Conservation (phyloP, 176 grass and related monocot genomes). For the Tillandsia fasciculata region DNA sequence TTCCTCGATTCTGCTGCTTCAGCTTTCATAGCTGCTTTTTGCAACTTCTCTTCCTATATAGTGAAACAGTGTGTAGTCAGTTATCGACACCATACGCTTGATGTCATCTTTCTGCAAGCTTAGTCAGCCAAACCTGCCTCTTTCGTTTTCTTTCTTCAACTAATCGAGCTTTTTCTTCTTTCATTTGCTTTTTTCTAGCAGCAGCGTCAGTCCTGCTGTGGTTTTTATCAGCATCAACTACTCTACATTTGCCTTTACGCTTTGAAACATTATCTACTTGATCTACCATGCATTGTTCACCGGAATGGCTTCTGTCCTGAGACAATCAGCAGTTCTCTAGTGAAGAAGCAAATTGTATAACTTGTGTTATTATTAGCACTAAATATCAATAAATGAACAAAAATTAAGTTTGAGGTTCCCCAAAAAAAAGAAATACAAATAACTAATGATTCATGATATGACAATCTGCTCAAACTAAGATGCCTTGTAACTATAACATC, state of each 20-base stretch:
- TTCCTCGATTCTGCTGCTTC: constrained; percentile 44
- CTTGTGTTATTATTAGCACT: too few relatives aligned
- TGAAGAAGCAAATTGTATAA: background rate
- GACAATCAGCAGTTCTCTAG: background rate
- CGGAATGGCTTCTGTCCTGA: constrained; percentile 4
- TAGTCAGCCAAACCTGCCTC: constrained; percentile 26
- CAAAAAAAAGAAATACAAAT: too few relatives aligned
- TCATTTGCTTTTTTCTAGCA: constrained; percentile 21
- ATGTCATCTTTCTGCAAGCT: constrained; percentile 14
- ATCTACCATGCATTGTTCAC: background rate
- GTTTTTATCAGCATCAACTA: background rate
- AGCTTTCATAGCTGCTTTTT: constrained; percentile 58
- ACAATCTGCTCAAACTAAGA: too few relatives aligned
- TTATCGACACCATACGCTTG: constrained; percentile 9
- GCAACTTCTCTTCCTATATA: constrained; percentile 53
- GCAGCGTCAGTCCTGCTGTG: background rate
- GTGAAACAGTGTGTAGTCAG: constrained; percentile 11
- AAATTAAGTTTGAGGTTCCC: background rate
- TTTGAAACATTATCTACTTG: background rate
- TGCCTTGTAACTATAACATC: too few relatives aligned
- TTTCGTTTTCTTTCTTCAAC: constrained; percentile 43
- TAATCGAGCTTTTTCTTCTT: constrained; percentile 42
- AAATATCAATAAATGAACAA: background rate
- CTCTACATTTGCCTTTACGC: background rate
- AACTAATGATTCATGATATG: too few relatives aligned